A percentile compares a stretch with the other conserved stretches of the same genome.
phyloP scores from a whole-genome alignment of 2,329 filamentous ascomycete species.

The Aspergillus niger region DNA sequence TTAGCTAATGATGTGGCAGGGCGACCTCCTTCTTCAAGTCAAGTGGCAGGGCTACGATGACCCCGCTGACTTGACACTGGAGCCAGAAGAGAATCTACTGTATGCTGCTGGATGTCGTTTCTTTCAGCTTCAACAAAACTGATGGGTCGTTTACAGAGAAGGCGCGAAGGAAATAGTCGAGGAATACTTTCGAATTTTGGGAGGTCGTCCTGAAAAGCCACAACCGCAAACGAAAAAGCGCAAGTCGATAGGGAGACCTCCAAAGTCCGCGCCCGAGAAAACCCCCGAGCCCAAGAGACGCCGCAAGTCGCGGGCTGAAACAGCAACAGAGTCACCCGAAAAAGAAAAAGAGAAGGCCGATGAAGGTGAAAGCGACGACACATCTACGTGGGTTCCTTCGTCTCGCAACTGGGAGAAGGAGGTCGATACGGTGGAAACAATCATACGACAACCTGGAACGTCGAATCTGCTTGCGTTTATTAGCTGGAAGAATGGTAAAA shows the following conservation, averaged over 20 bases:
- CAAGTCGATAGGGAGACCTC: slow-evolving; percentile 35
- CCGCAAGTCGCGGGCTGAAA: slow-evolving; percentile 16
- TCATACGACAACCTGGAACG: slow-evolving; percentile 40
- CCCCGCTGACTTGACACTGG: slow-evolving; percentile 47
- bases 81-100: slow-evolving; percentile 49
- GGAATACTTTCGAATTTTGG: slow-evolving; percentile 45
- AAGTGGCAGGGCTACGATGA: slow-evolving; percentile 53
- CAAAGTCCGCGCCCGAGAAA: slow-evolving; percentile 29
- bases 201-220: slow-evolving; percentile 43
- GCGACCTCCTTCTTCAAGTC: slow-evolving; percentile 42
- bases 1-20: slow-evolving; percentile 33
- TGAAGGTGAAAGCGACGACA: neutral
- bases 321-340: neutral
- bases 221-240: slow-evolving; percentile 31
- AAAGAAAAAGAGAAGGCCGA: slow-evolving; percentile 5
- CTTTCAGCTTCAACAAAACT: slow-evolving; percentile 14
- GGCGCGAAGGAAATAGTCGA: slow-evolving; percentile 43
- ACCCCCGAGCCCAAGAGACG: slow-evolving; percentile 21
- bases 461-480: slow-evolving; percentile 43
- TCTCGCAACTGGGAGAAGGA: slow-evolving; percentile 47
- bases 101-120: slow-evolving; percentile 25
- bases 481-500: slow-evolving; percentile 48
- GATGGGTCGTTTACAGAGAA: slow-evolving; percentile 30
- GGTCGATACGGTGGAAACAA: slow-evolving; percentile 46
- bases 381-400: slow-evolving; percentile 42